Base-by-base conservation (phyloP, 2,329 filamentous ascomycete genomes). In the Metarhizium robertsii region DNA sequence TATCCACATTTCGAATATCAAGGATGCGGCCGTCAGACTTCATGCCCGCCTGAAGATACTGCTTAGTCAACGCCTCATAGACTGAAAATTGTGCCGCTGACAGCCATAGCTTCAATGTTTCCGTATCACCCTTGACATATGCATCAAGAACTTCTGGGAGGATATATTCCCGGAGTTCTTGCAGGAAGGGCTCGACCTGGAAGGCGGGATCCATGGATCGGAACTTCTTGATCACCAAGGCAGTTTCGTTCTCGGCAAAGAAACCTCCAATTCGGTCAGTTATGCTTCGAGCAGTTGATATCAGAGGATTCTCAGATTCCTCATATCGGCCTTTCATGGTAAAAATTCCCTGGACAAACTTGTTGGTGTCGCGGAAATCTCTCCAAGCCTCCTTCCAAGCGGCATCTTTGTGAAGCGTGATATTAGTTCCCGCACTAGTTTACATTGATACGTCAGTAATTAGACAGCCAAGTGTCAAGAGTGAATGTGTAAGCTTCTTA, bases 381-480 rank as follows among this genome's bases (percentile, higher is more conserved):
- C 87, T 84, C 94, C 94, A 99, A n/a, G 91, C 90, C 71, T 97
- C 92, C 74, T 96, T 96, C 90, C 92, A 97, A 25, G 88, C 89
- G 14, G 94, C 86, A 64, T 99, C 94, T 74, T 99, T 99, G 79
- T 99, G 94, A 0, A 99, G 71, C 0, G 92, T 97, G 51, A 99
- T 77, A 67, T 95, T 95, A 56, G 92, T 96, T 58, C 94, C 94
- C 57, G 94, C 94, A 57, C 94, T 96, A 62, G 58, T 61, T 75
- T 48, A 8, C 7, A 16, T 48, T 7, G 25, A 14, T 29, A 47
- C 10, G 18, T 45, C n/a, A 52, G 47, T 29, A 36, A 4, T 38
- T 20, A 25, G 10, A 29, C 36, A 30, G 29, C 10, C 5, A 8
- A 3, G 32, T 4, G 10, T n/a, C 16, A 30, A 25, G 50, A 34